phyloP scores from a whole-genome alignment of 805 yeast genomes.

The Kodamaea leandrae region DNA sequence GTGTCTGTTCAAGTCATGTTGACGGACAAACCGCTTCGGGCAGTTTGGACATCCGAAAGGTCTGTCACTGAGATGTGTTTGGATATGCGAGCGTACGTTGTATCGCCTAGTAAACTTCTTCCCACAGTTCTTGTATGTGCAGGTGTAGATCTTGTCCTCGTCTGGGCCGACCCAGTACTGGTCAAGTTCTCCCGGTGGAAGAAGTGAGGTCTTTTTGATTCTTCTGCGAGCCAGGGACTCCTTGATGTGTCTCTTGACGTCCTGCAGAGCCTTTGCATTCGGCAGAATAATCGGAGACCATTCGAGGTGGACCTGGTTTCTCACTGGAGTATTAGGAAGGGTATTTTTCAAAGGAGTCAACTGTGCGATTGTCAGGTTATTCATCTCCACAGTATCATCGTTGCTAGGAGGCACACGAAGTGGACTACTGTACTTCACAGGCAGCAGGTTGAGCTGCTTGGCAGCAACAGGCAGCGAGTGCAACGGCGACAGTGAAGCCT shows the following conservation, averaged over 20 bases:
- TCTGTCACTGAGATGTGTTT: constrained; percentile 91
- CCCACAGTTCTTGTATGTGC: constrained; percentile 75
- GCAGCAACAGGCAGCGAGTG: constrained; percentile 10
- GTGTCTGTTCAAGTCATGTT: constrained; percentile 91
- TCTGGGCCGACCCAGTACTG: constrained; percentile 80
- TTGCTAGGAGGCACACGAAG: constrained; percentile 16
- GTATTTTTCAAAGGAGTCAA: constrained; percentile 38
- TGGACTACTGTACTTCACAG: constrained; percentile 26
- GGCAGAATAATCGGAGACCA: constrained; percentile 48
- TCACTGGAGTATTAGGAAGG: constrained; percentile 34
- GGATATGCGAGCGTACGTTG: constrained; percentile 92
- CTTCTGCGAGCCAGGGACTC: constrained; percentile 47
- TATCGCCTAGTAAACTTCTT: constrained; percentile 85
- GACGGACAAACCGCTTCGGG: constrained; percentile 85
- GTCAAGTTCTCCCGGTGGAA: constrained; percentile 90
- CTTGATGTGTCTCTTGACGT: constrained; percentile 28
- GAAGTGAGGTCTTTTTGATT: constrained; percentile 58
- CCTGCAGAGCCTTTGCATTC: constrained; percentile 20
- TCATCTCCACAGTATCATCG: constrained; percentile 38
- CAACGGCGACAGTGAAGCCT: constrained; percentile 6
- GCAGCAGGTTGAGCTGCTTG: constrained; percentile 31
- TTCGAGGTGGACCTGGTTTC: constrained; percentile 34
- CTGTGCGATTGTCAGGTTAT: constrained; percentile 37
- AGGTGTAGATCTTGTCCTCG: constrained; percentile 64
- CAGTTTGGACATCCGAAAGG: constrained; percentile 84